Percentiles rank a stretch among this genome's conserved stretches.
phyloP scores from a whole-genome alignment of 768 basidiomycete species.

The Tylopilus cervinicoccineus region DNA sequence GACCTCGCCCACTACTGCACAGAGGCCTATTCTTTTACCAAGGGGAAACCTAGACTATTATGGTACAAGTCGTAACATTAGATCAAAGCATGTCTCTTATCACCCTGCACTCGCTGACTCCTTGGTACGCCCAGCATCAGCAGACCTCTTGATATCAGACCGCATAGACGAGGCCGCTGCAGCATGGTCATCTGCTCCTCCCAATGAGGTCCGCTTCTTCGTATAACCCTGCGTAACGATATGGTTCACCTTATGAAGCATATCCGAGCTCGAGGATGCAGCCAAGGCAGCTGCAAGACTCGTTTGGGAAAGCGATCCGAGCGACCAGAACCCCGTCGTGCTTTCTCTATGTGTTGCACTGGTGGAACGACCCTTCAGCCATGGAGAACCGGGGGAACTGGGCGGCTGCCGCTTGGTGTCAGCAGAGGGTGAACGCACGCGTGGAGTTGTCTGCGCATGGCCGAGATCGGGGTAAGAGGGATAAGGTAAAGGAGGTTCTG shows the following conservation, averaged over 20 bases:
- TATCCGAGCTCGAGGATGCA: constrained; percentile 21
- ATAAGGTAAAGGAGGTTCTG: constrained; percentile 18
- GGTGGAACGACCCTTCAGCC: constrained; percentile 7
- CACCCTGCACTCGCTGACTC: not conserved
- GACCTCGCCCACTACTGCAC: too few relatives aligned
- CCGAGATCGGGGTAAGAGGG: constrained; percentile 19
- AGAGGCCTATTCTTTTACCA: too few relatives aligned
- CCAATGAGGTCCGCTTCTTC: constrained; percentile 8
- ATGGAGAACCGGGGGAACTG: constrained; percentile 7
- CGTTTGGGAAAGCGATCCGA: constrained; percentile 23
- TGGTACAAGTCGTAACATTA: not conserved
- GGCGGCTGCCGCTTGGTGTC: not conserved
- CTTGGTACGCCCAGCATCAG: not conserved
- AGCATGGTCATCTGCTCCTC: not conserved
- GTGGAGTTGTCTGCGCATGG: not conserved
- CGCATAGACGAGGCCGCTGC: not conserved
- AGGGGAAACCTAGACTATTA: not conserved
- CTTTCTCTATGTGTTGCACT: constrained; percentile 2
- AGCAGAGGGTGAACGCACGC: not conserved
- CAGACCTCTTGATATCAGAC: not conserved
- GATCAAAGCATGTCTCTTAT: not conserved
- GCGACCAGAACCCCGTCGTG: constrained; percentile 5
- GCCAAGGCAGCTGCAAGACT: constrained; percentile 20
- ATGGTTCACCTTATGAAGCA: constrained; percentile 33
- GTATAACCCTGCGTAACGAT: constrained; percentile 37